Evolutionary conservation across 768 basidiomycete genomes (phyloP).

Genomic region (Sarcomyxa edulis): DNA sequence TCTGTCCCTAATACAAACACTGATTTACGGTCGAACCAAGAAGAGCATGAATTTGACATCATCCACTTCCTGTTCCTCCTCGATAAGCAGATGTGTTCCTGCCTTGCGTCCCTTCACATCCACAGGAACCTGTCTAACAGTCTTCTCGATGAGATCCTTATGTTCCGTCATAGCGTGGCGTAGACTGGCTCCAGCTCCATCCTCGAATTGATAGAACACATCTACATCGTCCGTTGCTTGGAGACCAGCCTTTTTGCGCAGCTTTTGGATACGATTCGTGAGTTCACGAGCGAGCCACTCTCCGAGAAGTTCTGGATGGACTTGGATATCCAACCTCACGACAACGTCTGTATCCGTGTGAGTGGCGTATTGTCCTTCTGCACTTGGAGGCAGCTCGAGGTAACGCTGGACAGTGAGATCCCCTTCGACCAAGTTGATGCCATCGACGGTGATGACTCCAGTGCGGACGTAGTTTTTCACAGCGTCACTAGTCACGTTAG

Average conservation of each 20-base stretch:
- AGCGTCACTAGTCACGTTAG: slow-evolving; percentile 72
- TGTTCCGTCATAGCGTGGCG: slow-evolving; percentile 60
- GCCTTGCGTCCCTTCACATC: slow-evolving; percentile 50
- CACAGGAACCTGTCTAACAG: slow-evolving; percentile 66
- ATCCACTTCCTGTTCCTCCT: slow-evolving; percentile 85
- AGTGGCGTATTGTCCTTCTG: slow-evolving; percentile 65
- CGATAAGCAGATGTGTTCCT: slow-evolving; percentile 51
- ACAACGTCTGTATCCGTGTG: slow-evolving; percentile 95
- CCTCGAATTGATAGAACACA: slow-evolving; percentile 79
- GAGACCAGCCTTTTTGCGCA: slow-evolving; percentile 92
- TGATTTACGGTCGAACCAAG: slow-evolving; percentile 47
- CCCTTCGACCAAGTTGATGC: slow-evolving; percentile 85
- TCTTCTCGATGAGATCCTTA: slow-evolving; percentile 64
- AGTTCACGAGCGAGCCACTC: slow-evolving; percentile 90
- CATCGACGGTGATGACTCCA: slow-evolving; percentile 80
- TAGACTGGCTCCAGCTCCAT: slow-evolving; percentile 60
- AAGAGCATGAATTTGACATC: slow-evolving; percentile 74
- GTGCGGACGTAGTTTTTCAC: slow-evolving; percentile 72
- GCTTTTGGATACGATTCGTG: slow-evolving; percentile 89
- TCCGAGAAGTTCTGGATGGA: slow-evolving; percentile 78
- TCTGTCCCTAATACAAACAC: slow-evolving; percentile 10
- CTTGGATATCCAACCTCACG: slow-evolving; percentile 83
- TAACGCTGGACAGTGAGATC: slow-evolving; percentile 90
- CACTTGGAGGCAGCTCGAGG: slow-evolving; percentile 66
- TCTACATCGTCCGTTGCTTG: slow-evolving; percentile 93